Conservation (phyloP, 176 grass and related monocot species). For the Oryza coarctata region DNA sequence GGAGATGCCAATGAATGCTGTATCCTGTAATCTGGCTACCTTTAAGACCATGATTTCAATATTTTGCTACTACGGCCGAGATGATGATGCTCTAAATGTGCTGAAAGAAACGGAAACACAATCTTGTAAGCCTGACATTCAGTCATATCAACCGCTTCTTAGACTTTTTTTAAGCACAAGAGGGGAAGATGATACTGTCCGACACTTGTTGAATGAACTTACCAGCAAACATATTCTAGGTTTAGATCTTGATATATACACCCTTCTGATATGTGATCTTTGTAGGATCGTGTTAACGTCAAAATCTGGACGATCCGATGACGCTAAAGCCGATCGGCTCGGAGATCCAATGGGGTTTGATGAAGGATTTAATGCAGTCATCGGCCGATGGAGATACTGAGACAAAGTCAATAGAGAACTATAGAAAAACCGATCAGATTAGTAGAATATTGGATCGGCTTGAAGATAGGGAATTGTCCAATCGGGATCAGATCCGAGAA, state of each 20-base stretch:
- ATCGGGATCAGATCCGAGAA: too few species aligned
- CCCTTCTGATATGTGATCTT: slow-evolving; percentile 69
- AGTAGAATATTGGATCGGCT: too few species aligned
- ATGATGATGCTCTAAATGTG: slow-evolving; percentile 57
- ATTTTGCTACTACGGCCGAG: slow-evolving; percentile 57
- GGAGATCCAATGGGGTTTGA: too few species aligned
- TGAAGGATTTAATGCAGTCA: too few species aligned
- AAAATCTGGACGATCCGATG: too few species aligned
- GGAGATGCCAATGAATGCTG: slow-evolving; percentile 67
- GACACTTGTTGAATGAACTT: slow-evolving; percentile 56
- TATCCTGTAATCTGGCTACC: slow-evolving; percentile 49
- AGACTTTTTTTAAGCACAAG: slow-evolving; percentile 56
- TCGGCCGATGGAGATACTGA: too few species aligned
- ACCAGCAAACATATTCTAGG: slow-evolving; percentile 53
- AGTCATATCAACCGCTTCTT: slow-evolving; percentile 72
- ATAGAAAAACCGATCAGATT: too few species aligned
- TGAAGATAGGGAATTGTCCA: too few species aligned
- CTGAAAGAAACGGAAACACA: slow-evolving; percentile 66
- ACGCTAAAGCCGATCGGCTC: too few species aligned
- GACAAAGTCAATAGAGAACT: too few species aligned
- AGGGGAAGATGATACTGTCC: slow-evolving; percentile 39
- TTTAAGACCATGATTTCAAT: slow-evolving; percentile 87
- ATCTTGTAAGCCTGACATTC: slow-evolving; percentile 73
- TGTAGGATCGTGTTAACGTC: slow-evolving; percentile 55
- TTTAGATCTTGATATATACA: slow-evolving; percentile 86